These are phyloP conservation scores for Heimioporus sp. DNA, from an alignment of 768 basidiomycete genomes.

Conservation along the genomic window DNA sequence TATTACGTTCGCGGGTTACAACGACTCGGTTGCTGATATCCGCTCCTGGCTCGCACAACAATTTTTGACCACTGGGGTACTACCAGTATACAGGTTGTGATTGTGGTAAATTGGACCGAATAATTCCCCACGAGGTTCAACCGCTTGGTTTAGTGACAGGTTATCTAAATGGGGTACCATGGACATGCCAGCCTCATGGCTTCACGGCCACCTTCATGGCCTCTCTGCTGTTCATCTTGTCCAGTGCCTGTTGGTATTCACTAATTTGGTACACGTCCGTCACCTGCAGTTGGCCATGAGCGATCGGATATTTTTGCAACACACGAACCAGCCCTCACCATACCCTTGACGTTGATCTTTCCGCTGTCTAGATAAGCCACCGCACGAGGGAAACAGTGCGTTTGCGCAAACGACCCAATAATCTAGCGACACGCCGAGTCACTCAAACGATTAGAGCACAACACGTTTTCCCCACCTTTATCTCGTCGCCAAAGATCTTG, in stretches of 20 bases:
- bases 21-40: no score
- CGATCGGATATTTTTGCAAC: neutral
- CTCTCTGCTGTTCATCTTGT: conserved; percentile 63
- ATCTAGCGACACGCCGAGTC: conserved; percentile 44
- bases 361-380: conserved; percentile 82
- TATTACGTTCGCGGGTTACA: no score
- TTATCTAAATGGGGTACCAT: no score
- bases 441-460: neutral
- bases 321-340: conserved; percentile 38
- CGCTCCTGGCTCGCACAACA: no score
- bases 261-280: conserved; percentile 61
- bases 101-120: no score
- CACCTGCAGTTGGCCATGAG: conserved; percentile 5
- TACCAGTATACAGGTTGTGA: no score
- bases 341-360: conserved; percentile 74
- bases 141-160: no score
- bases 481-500: conserved; percentile 72
- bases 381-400: conserved; percentile 83
- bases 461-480: conserved; percentile 37
- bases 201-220: conserved; percentile 57
- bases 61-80: no score
- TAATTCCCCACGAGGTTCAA: no score
- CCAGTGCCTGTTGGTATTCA: conserved; percentile 65
- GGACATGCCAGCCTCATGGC: conserved; percentile 32
- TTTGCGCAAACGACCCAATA: conserved; percentile 84